Evolutionary conservation across 768 basidiomycete genomes (phyloP), one percentile per base, ranked within the genome.

Genomic region (Hygrocybe coccinea): DNA sequence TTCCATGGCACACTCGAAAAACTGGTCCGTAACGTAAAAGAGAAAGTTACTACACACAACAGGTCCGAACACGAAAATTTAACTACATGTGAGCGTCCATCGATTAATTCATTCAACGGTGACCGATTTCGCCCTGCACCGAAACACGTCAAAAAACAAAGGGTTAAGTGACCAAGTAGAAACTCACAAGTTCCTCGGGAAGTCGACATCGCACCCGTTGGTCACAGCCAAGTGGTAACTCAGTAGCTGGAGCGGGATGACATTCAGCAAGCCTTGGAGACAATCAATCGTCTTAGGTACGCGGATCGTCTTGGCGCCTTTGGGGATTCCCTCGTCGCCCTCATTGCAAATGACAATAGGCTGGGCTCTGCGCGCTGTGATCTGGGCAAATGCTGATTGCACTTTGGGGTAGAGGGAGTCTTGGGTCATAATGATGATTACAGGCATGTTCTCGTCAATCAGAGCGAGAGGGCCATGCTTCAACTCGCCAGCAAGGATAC

Each of bases 371-470:
- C 97, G 89, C 44, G 97, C 95, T 3, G 93, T 95, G 71, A 99
- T 95, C 74, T 99, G 97, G 24, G 93, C 76, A 62, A 97, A 91
- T 37, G 97, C 97, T 7, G 87, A 89, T 66, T 97, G 94, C 44
- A 97, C 95, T 79, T 99, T 98, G 67, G 95, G 93, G 75, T 98
- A 98, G 22, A 98, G 77, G 43, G 94, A 97, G 74, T 99, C 97
- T 61, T 91, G 88, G 25, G 97, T 99, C 97, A 99, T 99, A 75
- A 99, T 85, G 74, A 99, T 92, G 77, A 98, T 98, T 63, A 98
- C 92, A 39, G 93, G 84, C 89, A 97, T 92, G 76, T 95, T 94
- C 76, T 98, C 97, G 68, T 99, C 97, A 65, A 99, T 89, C 62
- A 99, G 76, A 52, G 97, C 97, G 54, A 99, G 85, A 54, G 97